Evolutionary conservation across 73 alveolate species (phyloP), one percentile per base, ranked within the genome.

Genomic region (Durusdinium trenchii): DNA sequence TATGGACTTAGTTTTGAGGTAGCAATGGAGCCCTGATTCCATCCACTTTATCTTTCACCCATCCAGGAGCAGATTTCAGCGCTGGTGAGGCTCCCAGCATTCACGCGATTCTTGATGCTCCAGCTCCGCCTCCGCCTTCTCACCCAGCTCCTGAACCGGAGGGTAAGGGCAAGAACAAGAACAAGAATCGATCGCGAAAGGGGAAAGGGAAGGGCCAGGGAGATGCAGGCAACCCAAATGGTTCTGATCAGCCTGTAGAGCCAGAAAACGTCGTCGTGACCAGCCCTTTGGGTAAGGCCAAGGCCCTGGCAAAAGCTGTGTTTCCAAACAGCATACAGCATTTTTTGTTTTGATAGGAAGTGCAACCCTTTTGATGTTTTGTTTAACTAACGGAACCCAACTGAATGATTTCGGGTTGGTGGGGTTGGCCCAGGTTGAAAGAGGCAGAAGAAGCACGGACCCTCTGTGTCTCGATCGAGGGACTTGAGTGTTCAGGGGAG

Each of bases 381-480:
- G 23, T 57, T 57, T 12, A 57, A 57, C 69, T 23, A 57, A 57
- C 23, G 32, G 23, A 16, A 16, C 23, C 32, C 23, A 57, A 23
- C 12, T 57, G 23, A 57, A 16, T 26, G 79, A 6, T 38, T 28
- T 6, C 12, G 6, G 6, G 9, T 64, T 16, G 79, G 79, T 26
- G 38, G 12, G 23, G 9, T 6, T 64, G 79, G 6, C 60, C 45
- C 36, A 78, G 85, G 85, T 38, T 73, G 85, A 73, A 73, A 51
- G 85, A 73, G 28, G 85, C 85, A 6, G 85, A 73, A 38, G 85
- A 73, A 38, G 85, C 85, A 7, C 85, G 85, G 36, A 73, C 85
- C 48, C 12, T 36, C 7, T 73, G 85, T 28, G 36, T 73, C 36
- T 26, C 85, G 52, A 73, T 73, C 51, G 85, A 73, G 85, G 51